Percentiles rank a stretch among this genome's conserved stretches.
These are phyloP conservation scores for Dispira simplex DNA, from an alignment of 192 early-diverging fungal species.

Conservation along the genomic window DNA sequence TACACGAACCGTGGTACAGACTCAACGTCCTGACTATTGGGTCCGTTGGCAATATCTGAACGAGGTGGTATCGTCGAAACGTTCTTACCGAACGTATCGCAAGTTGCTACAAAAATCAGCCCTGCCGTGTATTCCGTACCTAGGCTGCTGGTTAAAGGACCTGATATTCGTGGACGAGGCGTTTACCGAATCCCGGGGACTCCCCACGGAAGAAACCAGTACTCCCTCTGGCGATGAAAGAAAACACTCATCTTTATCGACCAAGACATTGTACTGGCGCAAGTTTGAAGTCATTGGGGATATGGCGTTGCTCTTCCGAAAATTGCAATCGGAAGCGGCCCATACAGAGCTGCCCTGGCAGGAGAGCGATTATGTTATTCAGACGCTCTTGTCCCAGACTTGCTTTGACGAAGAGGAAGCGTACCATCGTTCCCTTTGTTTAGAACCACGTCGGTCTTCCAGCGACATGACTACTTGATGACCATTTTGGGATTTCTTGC, in stretches of 20 bases:
- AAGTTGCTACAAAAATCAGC: neutral
- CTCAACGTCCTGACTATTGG: neutral
- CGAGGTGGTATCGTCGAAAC: neutral
- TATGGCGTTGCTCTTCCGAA: conserved; percentile 3
- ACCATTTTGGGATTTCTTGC: too few species aligned
- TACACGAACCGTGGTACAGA: neutral
- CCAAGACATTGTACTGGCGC: neutral
- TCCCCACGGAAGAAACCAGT: neutral
- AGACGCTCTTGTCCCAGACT: neutral
- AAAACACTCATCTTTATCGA: neutral
- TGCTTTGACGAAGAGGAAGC: conserved; percentile 5
- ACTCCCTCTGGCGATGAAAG: neutral
- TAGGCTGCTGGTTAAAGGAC: neutral
- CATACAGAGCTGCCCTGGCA: neutral
- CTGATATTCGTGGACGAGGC: conserved; percentile 1
- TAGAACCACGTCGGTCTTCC: neutral
- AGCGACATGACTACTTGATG: neutral
- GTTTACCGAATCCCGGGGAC: neutral
- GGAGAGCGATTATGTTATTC: neutral
- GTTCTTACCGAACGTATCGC: neutral
- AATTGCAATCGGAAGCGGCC: neutral
- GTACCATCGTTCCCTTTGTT: neutral
- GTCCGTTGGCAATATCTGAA: neutral
- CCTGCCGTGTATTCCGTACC: neutral
- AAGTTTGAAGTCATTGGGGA: conserved; percentile 7